Percentiles rank a stretch among this genome's conserved stretches.
Conservation (phyloP, 768 basidiomycete genomes). For the Termitomyces sp. region DNA sequence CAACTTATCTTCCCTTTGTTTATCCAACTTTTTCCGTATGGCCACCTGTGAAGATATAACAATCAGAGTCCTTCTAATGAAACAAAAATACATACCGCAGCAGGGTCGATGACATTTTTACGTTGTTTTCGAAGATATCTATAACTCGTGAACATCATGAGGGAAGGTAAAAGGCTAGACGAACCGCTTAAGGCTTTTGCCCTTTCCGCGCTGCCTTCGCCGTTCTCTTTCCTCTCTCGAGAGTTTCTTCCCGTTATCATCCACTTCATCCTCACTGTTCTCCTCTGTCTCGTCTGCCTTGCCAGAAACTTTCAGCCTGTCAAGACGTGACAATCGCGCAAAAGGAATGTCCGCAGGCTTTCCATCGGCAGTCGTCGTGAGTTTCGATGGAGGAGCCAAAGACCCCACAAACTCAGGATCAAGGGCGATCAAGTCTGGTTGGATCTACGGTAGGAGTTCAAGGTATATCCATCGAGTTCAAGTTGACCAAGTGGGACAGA, state of each 20-base stretch:
- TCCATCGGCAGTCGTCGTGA: constrained; percentile 44
- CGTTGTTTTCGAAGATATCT: constrained; percentile 85
- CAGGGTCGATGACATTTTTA: constrained; percentile 92
- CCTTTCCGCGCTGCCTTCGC: constrained; percentile 84
- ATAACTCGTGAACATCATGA: not conserved
- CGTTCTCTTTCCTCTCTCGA: constrained; percentile 72
- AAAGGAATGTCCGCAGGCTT: constrained; percentile 53
- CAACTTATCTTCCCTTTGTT: constrained; percentile 48
- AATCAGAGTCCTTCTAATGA: not conserved
- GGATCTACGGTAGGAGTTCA: constrained; percentile 51
- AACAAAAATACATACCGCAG: constrained; percentile 44
- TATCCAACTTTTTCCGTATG: constrained; percentile 65
- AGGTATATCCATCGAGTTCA: not conserved
- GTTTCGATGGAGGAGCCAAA: constrained; percentile 58
- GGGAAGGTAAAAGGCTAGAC: constrained; percentile 4
- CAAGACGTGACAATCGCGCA: constrained; percentile 73
- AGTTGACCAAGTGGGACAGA: constrained; percentile 23
- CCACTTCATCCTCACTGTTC: constrained; percentile 40
- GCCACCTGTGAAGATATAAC: constrained; percentile 42
- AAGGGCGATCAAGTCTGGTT: constrained; percentile 88
- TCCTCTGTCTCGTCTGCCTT: constrained; percentile 70
- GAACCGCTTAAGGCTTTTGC: constrained; percentile 80
- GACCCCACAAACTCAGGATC: constrained; percentile 77
- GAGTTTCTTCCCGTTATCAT: constrained; percentile 25
- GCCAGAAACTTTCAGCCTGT: constrained; percentile 70